Conservation (phyloP, 2,329 filamentous ascomycete genomes). For the Xylaria sp. region DNA sequence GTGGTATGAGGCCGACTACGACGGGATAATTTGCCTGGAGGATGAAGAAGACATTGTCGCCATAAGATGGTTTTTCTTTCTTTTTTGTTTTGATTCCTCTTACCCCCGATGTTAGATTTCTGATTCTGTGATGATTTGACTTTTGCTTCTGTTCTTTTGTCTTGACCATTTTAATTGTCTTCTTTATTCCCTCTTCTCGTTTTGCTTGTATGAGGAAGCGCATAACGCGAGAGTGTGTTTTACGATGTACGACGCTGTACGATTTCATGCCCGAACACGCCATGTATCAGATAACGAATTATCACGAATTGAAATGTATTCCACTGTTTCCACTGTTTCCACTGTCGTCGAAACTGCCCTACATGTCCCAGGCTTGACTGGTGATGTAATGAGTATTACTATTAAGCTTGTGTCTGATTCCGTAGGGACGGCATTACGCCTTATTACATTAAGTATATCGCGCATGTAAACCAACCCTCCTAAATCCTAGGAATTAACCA, state of each 20-base stretch:
- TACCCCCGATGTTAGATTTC: neutral
- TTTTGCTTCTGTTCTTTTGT: neutral
- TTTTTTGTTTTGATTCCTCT: neutral
- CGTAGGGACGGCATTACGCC: neutral
- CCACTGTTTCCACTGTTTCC: neutral
- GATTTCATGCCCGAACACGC: neutral
- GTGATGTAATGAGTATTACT: neutral
- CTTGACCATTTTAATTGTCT: neutral
- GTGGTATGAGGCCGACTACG: neutral
- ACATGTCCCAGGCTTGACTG: no score
- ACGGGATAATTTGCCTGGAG: conserved; percentile 13
- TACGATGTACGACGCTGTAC: conserved; percentile 4
- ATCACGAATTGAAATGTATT: conserved; percentile 6
- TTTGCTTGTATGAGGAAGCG: conserved; percentile 20
- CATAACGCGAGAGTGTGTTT: conserved; percentile 1
- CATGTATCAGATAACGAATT: conserved; percentile 20
- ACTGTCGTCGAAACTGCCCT: no score
- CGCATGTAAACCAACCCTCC: neutral
- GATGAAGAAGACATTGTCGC: neutral
- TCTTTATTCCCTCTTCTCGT: neutral
- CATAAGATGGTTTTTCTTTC: neutral
- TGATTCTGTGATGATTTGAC: neutral
- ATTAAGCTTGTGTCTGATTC: neutral
- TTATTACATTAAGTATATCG: neutral
- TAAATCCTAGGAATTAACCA: no score